Evolutionary conservation across 139 green algal genomes (phyloP).

Genomic region (Diplosphaera chodatii): DNA sequence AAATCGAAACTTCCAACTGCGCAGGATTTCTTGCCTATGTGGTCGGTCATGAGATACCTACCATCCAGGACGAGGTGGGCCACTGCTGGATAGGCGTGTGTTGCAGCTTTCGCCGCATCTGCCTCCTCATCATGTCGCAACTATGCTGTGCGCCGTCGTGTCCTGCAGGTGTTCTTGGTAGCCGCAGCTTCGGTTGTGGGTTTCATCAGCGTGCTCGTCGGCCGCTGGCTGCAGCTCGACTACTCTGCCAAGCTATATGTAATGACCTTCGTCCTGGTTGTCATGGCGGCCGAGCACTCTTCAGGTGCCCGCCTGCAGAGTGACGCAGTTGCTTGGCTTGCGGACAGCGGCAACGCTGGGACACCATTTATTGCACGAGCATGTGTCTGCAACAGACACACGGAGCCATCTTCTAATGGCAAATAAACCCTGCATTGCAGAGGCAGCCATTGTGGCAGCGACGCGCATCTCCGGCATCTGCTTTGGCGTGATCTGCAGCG

Average conservation of each 20-base stretch:
- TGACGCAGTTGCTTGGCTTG: too few relatives aligned
- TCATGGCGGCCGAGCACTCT: conserved; percentile 17
- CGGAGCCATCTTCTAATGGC: too few relatives aligned
- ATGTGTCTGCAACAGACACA: too few relatives aligned
- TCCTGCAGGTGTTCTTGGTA: not conserved
- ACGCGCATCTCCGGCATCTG: conserved; percentile 29
- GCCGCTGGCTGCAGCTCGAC: conserved; percentile 15
- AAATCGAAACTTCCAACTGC: too few relatives aligned
- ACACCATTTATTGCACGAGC: too few relatives aligned
- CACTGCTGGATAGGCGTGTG: too few relatives aligned
- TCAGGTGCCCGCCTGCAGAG: too few relatives aligned
- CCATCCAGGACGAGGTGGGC: not conserved
- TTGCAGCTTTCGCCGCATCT: too few relatives aligned
- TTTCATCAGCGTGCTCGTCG: conserved; percentile 15
- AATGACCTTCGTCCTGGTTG: conserved; percentile 38
- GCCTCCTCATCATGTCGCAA: too few relatives aligned
- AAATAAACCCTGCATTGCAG: too few relatives aligned
- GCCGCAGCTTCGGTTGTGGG: conserved; percentile 6
- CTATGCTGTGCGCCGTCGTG: too few relatives aligned
- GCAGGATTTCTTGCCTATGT: conserved; percentile 10
- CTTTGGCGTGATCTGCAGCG: conserved; percentile 16
- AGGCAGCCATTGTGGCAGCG: conserved; percentile 21
- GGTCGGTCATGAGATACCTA: not conserved
- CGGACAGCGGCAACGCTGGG: too few relatives aligned
- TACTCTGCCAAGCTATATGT: conserved; percentile 31